phyloP scores from a whole-genome alignment of 2,329 filamentous ascomycete species.

The Hirsutella rhossiliensis region DNA sequence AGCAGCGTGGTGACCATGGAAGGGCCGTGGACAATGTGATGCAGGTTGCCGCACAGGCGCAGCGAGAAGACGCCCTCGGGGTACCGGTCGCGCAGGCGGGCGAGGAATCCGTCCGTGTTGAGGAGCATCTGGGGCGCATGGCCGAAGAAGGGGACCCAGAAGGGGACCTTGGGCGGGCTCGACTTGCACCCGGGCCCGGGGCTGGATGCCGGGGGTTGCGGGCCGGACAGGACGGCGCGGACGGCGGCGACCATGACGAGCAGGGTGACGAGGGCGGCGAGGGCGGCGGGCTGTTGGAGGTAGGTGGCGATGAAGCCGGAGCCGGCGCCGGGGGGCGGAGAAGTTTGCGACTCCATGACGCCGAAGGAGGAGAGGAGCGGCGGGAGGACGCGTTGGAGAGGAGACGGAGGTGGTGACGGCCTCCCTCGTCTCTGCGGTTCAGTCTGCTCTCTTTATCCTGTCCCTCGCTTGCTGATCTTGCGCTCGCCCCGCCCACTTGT shows the following conservation, averaged over 20 bases:
- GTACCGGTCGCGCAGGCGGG: slow-evolving; percentile 17
- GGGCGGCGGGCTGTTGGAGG: slow-evolving; percentile 10
- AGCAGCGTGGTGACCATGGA: slow-evolving; percentile 15
- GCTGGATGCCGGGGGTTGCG: neutral
- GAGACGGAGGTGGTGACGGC: too few species aligned
- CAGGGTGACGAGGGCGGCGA: slow-evolving; percentile 10
- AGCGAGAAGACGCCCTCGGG: slow-evolving; percentile 23
- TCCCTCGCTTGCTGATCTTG: too few species aligned
- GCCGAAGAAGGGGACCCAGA: slow-evolving; percentile 23
- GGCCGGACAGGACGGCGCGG: slow-evolving; percentile 5
- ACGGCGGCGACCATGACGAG: slow-evolving; percentile 15
- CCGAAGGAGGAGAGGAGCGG: too few species aligned
- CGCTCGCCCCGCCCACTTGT: too few species aligned
- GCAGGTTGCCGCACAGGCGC: slow-evolving; percentile 16
- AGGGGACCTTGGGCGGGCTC: slow-evolving; percentile 15
- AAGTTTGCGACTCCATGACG: neutral
- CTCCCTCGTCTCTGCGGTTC: too few species aligned
- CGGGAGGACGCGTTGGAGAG: too few species aligned
- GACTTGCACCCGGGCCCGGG: slow-evolving; percentile 4
- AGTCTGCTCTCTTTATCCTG: too few species aligned
- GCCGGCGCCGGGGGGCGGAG: slow-evolving; percentile 2
- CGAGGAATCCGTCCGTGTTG: slow-evolving; percentile 16
- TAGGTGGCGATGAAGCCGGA: slow-evolving; percentile 4
- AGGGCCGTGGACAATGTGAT: slow-evolving; percentile 22
- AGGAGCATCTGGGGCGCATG: slow-evolving; percentile 20